phyloP scores from a whole-genome alignment of 2,329 filamentous ascomycete genomes.

The Oidium heveae region DNA sequence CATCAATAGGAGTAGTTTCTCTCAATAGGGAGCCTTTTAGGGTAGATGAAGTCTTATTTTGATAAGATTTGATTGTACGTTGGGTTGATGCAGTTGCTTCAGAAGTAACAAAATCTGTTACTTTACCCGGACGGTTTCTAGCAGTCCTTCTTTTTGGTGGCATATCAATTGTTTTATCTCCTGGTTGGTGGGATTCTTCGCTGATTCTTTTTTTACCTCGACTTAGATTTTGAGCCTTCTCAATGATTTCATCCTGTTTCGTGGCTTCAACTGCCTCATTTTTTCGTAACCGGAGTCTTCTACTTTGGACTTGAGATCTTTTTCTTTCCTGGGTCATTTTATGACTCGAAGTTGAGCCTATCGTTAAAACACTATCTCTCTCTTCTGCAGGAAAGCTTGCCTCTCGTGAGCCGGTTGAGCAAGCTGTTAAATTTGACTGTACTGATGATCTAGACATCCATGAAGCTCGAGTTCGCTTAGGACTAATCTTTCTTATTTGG shows the following conservation, averaged over 20 bases:
- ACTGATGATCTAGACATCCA: conserved; percentile 42
- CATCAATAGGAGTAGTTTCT: conserved; percentile 1
- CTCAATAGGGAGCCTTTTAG: too few species aligned
- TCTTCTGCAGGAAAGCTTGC: conserved; percentile 18
- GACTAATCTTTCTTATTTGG: conserved; percentile 24
- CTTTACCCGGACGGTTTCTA: conserved; percentile 19
- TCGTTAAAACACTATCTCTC: conserved; percentile 36
- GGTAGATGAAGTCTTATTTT: too few species aligned
- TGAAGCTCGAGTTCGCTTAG: conserved; percentile 32
- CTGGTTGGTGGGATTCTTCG: conserved; percentile 4
- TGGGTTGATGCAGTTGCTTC: too few species aligned
- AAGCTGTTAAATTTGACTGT: conserved; percentile 26
- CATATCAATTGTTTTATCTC: conserved; percentile 4
- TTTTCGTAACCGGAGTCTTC: conserved; percentile 25
- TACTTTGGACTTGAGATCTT: conserved; percentile 21
- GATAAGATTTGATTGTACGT: too few species aligned
- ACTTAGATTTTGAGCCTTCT: conserved; percentile 7
- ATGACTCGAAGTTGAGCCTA: conserved; percentile 28
- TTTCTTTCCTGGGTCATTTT: conserved; percentile 30
- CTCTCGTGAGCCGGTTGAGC: conserved; percentile 24
- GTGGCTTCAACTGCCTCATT: conserved; percentile 21
- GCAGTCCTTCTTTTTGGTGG: conserved; percentile 18
- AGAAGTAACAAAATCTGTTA: conserved; percentile 7
- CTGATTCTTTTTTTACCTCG: conserved; percentile 11
- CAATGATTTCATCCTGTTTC: conserved; percentile 12